Evolutionary conservation across 208 protist species (phyloP).

Genomic region (Trypanosomatidae sp.): DNA sequence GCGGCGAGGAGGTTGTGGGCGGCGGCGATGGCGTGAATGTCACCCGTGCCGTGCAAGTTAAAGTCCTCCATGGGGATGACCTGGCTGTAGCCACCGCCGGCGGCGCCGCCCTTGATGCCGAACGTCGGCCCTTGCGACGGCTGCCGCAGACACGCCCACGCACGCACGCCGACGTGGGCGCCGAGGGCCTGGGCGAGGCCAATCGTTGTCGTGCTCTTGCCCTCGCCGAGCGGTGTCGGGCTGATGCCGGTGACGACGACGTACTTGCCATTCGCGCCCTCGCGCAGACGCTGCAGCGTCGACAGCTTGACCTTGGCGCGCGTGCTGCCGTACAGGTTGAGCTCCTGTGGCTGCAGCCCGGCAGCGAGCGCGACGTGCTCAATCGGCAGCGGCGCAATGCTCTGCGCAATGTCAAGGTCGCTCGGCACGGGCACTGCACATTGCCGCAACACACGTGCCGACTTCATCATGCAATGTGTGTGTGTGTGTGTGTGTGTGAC

Average conservation of each 20-base stretch:
- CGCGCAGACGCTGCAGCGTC: conserved; percentile 80
- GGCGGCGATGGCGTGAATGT: conserved; percentile 98
- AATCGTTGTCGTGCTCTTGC: conserved; percentile 97
- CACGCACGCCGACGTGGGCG: conserved; percentile 88
- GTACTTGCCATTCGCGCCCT: conserved; percentile 86
- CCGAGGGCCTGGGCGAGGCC: conserved; percentile 95
- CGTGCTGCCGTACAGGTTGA: conserved; percentile 88
- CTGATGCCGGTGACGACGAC: conserved; percentile 93
- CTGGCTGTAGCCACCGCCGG: conserved; percentile 96
- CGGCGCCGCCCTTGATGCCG: conserved; percentile 95
- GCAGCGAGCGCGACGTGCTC: conserved; percentile 40
- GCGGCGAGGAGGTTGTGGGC: conserved; percentile 96
- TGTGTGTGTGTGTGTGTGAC: no score
- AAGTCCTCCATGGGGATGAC: conserved; percentile 97
- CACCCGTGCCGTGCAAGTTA: conserved; percentile 97
- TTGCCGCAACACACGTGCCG: no score
- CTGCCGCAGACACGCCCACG: conserved; percentile 95
- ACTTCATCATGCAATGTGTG: no score
- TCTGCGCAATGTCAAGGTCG: conserved; percentile 93
- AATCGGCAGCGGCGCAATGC: conserved; percentile 68
- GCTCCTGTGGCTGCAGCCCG: conserved; percentile 80
- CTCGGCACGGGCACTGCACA: conserved; percentile 89
- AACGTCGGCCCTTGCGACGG: conserved; percentile 96
- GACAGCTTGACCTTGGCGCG: conserved; percentile 85
- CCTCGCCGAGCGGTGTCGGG: conserved; percentile 92